Evolutionary conservation across 192 early-diverging fungal genomes (phyloP).

Genomic region (Backusella tarrabulga): DNA sequence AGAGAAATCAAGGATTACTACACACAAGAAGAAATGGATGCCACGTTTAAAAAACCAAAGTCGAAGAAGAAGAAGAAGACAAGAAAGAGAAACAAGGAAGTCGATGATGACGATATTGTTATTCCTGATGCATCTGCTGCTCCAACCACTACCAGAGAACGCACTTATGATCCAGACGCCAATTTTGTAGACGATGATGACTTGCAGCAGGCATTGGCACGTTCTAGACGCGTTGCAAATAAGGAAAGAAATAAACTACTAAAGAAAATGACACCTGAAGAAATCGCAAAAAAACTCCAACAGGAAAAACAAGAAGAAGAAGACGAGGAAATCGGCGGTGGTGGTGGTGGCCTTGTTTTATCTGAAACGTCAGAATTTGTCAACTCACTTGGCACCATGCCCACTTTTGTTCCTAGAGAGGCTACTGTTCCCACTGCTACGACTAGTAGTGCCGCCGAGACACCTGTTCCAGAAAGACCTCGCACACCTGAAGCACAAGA

Average conservation of each 20-base stretch:
- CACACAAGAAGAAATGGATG: slow-evolving; percentile 78
- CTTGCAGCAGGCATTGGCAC: slow-evolving; percentile 79
- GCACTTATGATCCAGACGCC: slow-evolving; percentile 39
- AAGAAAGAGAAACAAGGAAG: slow-evolving; percentile 47
- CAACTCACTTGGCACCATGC: slow-evolving; percentile 43
- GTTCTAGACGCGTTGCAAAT: slow-evolving; percentile 60
- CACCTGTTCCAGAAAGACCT: background rate
- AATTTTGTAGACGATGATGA: slow-evolving; percentile 97
- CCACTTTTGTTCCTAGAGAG: slow-evolving; percentile 6
- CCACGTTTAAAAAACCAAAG: slow-evolving; percentile 81
- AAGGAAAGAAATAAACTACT: slow-evolving; percentile 47
- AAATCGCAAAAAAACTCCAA: slow-evolving; percentile 51
- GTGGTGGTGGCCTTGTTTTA: slow-evolving; percentile 57
- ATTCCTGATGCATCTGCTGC: background rate
- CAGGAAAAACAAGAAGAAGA: slow-evolving; percentile 39
- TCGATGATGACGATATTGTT: slow-evolving; percentile 33
- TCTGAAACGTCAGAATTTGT: slow-evolving; percentile 92
- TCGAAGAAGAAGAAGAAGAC: slow-evolving; percentile 63
- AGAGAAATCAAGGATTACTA: slow-evolving; percentile 85
- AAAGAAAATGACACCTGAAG: slow-evolving; percentile 52
- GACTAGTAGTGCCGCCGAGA: background rate
- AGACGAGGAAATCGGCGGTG: slow-evolving; percentile 26
- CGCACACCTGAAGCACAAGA: slow-evolving; percentile 10
- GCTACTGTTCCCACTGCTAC: background rate
- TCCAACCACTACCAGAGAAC: background rate